Conservation (phyloP, 2,329 filamentous ascomycete species). For the Aspergillus flavus region DNA sequence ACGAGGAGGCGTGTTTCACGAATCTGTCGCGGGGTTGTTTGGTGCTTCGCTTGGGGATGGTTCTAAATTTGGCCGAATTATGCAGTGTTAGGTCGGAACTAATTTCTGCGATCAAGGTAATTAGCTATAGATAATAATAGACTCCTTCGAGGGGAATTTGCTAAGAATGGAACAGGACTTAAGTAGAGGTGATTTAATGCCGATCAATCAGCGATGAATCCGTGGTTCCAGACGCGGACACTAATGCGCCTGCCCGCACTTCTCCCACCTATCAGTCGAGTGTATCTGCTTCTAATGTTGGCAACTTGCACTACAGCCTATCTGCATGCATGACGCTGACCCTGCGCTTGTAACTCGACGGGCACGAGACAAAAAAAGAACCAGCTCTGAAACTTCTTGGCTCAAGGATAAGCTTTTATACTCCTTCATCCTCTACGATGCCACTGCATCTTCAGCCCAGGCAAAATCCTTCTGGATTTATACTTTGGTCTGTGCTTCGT, state of each 20-base stretch:
- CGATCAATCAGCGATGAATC: slow-evolving; percentile 4
- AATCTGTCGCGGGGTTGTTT: not conserved
- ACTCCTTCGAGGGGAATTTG: slow-evolving; percentile 2
- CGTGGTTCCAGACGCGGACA: not conserved
- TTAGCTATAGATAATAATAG: slow-evolving; percentile 5
- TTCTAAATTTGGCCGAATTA: slow-evolving; percentile 17
- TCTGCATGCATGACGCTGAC: slow-evolving; percentile 3
- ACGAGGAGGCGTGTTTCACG: not conserved
- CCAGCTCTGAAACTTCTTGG: not conserved
- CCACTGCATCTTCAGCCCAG: not conserved
- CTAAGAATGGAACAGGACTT: slow-evolving; percentile 11
- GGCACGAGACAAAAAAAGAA: slow-evolving; percentile 3
- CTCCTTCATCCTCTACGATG: not conserved
- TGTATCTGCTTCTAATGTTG: slow-evolving; percentile 14
- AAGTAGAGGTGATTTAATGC: not conserved
- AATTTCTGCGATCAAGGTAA: slow-evolving; percentile 4
- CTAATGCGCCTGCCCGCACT: slow-evolving; percentile 11
- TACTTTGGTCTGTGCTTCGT: not conserved
- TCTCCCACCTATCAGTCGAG: not conserved
- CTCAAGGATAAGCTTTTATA: slow-evolving; percentile 3
- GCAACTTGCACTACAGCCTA: not conserved
- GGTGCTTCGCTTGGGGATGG: slow-evolving; percentile 6
- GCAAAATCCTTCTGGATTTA: not conserved
- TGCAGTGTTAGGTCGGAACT: not conserved
- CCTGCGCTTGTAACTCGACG: not conserved